Percentiles rank a stretch among this genome's conserved stretches.
phyloP scores from a whole-genome alignment of 495 filamentous ascomycete species.

The Xylaria flabelliformis region DNA sequence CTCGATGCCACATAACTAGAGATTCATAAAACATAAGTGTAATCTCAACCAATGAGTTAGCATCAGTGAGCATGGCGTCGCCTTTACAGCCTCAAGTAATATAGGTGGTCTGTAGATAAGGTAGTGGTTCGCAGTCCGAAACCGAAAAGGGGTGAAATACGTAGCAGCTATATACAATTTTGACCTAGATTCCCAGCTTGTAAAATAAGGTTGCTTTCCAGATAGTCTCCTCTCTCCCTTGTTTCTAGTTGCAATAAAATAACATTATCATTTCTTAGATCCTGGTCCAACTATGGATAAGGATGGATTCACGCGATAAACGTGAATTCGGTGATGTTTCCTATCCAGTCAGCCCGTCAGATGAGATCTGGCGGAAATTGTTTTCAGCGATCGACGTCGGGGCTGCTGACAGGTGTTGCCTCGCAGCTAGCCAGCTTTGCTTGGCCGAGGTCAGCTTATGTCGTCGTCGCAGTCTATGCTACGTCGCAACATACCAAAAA shows the following conservation, averaged over 20 bases:
- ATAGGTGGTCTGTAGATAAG: not conserved
- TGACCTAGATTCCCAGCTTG: not conserved
- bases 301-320: not conserved
- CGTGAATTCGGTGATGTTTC: not conserved
- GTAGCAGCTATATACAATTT: not conserved
- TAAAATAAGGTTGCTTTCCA: not conserved
- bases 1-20: not conserved
- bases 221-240: not conserved
- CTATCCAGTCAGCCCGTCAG: not conserved
- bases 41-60: not conserved
- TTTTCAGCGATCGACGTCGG: constrained; percentile 1
- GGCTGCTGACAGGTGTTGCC: constrained; percentile 17
- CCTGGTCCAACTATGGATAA: not conserved
- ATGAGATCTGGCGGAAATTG: not conserved
- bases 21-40: not conserved
- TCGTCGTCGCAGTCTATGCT: not conserved
- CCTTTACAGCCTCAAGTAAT: not conserved
- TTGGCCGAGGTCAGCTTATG: constrained; percentile 17
- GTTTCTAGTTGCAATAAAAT: not conserved
- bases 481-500: not conserved
- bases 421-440: not conserved
- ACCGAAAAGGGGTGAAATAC: not conserved
- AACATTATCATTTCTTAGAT: not conserved
- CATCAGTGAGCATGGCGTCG: not conserved
- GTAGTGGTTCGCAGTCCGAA: constrained; percentile 18